Evolutionary conservation across 164 flowering plant species (phyloP).

Genomic region (Tetracentron sinense): DNA sequence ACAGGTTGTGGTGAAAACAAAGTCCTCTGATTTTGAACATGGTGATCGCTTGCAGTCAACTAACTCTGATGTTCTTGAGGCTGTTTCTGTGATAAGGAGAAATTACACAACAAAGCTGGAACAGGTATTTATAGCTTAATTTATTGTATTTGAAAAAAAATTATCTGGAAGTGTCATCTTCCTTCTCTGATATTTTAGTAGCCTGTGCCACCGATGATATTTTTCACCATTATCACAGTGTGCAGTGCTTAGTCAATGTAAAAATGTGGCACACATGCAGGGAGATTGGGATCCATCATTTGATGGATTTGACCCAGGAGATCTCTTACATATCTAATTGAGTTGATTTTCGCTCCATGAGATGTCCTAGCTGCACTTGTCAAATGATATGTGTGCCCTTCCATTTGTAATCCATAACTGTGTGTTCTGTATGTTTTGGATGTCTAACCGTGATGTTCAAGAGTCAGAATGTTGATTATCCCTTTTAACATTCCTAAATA

Average conservation of each 20-base stretch:
- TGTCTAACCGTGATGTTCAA: background rate
- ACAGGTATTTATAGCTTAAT: constrained; percentile 37
- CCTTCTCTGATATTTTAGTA: background rate
- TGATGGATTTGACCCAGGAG: background rate
- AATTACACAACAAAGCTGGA: constrained; percentile 50
- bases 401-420: no score
- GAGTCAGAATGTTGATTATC: background rate
- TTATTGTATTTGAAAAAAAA: no score
- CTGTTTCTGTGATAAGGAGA: constrained; percentile 41
- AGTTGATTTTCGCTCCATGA: background rate
- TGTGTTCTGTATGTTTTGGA: background rate
- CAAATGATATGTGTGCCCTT: background rate
- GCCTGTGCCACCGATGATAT: background rate
- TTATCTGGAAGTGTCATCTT: background rate
- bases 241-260: no score
- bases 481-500: no score
- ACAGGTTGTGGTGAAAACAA: constrained; percentile 50
- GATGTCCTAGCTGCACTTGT: background rate
- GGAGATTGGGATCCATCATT: background rate
- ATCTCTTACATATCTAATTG: constrained; percentile 3
- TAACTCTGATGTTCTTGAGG: constrained; percentile 35
- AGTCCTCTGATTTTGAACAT: constrained; percentile 17
- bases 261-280: background rate
- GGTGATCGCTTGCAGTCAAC: constrained; percentile 30
- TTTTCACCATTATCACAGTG: background rate